Percentiles rank a stretch among this genome's conserved stretches.
Conservation (phyloP, 1,284 basidiomycete genomes). For the Porogramme epimiltina region DNA sequence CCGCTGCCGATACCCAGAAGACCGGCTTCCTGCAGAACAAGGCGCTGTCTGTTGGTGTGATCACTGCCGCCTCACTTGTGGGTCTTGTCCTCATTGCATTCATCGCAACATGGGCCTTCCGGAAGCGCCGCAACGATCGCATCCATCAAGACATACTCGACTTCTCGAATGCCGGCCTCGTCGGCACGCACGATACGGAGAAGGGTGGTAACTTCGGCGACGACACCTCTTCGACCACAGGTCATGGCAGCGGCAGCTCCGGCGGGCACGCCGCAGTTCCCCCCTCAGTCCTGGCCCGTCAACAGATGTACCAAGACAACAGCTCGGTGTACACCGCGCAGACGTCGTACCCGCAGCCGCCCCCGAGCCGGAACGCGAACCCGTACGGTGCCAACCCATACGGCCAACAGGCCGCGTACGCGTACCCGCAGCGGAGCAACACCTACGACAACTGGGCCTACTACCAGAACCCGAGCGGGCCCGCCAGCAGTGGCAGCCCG, state of each 20-base stretch:
- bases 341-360: too few species aligned
- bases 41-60: constrained; percentile 56
- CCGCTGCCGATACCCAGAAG: constrained; percentile 19
- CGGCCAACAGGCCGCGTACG: neutral
- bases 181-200: constrained; percentile 27
- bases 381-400: neutral
- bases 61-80: constrained; percentile 53
- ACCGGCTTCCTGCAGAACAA: constrained; percentile 64
- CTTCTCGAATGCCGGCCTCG: constrained; percentile 48
- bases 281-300: neutral
- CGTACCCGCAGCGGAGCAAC: constrained; percentile 2
- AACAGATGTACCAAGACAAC: neutral
- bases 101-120: constrained; percentile 48
- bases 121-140: constrained; percentile 47
- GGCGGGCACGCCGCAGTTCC: neutral
- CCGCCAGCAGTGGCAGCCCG: constrained; percentile 1
- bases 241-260: too few species aligned
- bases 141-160: constrained; percentile 51
- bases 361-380: too few species aligned
- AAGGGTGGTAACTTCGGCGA: constrained; percentile 24
- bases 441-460: constrained; percentile 20
- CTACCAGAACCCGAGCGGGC: neutral
- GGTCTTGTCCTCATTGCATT: constrained; percentile 49
- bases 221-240: neutral
- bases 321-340: neutral